Evolutionary conservation across 176 grass and related monocot species (phyloP).

Genomic region (Alloteropsis semialata): DNA sequence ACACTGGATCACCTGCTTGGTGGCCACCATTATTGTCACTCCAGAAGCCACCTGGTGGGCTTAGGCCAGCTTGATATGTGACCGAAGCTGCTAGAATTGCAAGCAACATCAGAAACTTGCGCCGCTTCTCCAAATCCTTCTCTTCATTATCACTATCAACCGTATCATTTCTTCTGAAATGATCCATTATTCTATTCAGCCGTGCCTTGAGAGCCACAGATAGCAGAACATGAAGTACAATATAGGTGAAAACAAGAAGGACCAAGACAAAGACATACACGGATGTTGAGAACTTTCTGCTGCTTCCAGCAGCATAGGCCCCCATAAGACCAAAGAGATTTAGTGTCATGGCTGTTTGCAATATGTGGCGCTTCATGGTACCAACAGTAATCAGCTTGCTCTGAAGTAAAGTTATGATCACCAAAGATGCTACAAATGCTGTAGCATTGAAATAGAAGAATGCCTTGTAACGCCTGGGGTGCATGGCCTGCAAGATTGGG

Average conservation of each 20-base stretch:
- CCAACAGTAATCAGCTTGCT: conserved; percentile 18
- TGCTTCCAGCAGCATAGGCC: conserved; percentile 49
- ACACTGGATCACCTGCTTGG: conserved; percentile 23
- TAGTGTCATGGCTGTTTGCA: conserved; percentile 42
- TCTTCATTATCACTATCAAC: not conserved
- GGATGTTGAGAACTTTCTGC: conserved; percentile 32
- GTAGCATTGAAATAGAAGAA: conserved; percentile 67
- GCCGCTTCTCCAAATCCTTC: conserved; percentile 16
- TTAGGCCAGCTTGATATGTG: conserved; percentile 50
- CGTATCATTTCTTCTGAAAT: not conserved
- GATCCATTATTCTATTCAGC: not conserved
- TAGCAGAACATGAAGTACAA: conserved; percentile 40
- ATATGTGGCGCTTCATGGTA: conserved; percentile 27
- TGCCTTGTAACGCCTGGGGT: conserved; percentile 26
- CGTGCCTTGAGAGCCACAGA: conserved; percentile 4
- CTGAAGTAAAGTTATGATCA: conserved; percentile 52
- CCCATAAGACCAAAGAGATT: conserved; percentile 59
- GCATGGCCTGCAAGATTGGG: conserved; percentile 14
- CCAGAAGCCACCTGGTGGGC: conserved; percentile 53
- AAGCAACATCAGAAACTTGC: conserved; percentile 45
- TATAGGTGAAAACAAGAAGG: conserved; percentile 29
- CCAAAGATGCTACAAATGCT: conserved; percentile 48
- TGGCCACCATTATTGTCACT: not conserved
- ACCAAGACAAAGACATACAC: conserved; percentile 37
- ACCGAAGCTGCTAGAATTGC: conserved; percentile 47